These are phyloP conservation scores for Lecanosticta acicola DNA, from an alignment of 2,329 filamentous ascomycete species.

Conservation along the genomic window DNA sequence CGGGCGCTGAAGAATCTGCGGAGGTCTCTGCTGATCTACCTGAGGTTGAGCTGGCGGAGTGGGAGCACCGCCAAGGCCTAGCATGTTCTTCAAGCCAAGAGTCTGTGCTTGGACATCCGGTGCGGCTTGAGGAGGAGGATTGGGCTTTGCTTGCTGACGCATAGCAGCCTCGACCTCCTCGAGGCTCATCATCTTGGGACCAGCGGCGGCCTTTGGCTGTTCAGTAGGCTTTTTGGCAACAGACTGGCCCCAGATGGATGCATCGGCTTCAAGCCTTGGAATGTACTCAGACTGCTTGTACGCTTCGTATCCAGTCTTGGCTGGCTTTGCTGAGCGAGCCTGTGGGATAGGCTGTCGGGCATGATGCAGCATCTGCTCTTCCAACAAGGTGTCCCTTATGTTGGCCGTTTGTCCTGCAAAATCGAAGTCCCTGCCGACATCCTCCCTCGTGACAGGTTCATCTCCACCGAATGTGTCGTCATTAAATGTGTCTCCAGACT, in stretches of 20 bases:
- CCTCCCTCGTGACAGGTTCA: constrained; percentile 43
- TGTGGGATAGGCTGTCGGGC: constrained; percentile 62
- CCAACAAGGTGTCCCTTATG: constrained; percentile 76
- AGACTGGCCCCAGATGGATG: constrained; percentile 81
- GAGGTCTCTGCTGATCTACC: constrained; percentile 35
- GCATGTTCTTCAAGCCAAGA: constrained; percentile 32
- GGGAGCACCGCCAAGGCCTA: constrained; percentile 26
- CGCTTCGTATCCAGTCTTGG: constrained; percentile 81
- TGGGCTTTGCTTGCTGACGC: constrained; percentile 58
- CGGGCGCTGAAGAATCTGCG: constrained; percentile 48
- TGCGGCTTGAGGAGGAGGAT: constrained; percentile 16
- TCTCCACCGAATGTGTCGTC: constrained; percentile 76
- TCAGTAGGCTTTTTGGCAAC: constrained; percentile 49
- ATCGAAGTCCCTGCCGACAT: constrained; percentile 88
- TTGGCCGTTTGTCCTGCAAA: constrained; percentile 92
- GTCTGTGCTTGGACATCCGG: constrained; percentile 26
- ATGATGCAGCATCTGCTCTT: constrained; percentile 81
- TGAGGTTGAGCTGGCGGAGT: constrained; percentile 18
- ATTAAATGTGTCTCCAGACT: constrained; percentile 90
- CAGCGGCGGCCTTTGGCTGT: constrained; percentile 27
- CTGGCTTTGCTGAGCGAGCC: constrained; percentile 51
- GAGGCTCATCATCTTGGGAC: constrained; percentile 83
- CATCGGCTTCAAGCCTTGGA: constrained; percentile 85
- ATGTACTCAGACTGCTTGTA: constrained; percentile 80
- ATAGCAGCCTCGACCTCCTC: constrained; percentile 96